Base-by-base conservation (phyloP, 1,284 basidiomycete species). In the Dichomitus squalens region DNA sequence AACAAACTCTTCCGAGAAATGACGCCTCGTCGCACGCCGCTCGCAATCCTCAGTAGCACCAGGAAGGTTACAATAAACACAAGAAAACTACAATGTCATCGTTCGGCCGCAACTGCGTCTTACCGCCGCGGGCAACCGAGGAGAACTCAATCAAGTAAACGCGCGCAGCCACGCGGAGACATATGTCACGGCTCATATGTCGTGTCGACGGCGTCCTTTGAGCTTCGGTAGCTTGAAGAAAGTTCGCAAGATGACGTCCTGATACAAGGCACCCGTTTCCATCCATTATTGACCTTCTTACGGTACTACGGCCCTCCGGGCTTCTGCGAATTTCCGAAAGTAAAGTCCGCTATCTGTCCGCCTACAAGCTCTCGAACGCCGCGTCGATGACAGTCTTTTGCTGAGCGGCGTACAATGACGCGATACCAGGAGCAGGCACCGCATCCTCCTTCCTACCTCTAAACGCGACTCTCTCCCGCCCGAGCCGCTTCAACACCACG, bases 391-490 rank as follows among this genome's bases (percentile, higher is more conserved):
- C 77, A 55, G 71, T 76, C 62, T 77, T 79, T 72, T 88, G 87
- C 70, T 95, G 88, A 14, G 61, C 73, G 58, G 77, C 78, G 73
- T 93, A 92, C 53, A 88, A 71, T 66, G 78, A 83, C 39, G 87
- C 87, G 56, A 88, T 83, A 0, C 91, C 93, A n/a, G 88, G 86
- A 7, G 86, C 93, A 34, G 91, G 88, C 9, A 94, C 77, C 6
- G 89, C 83, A 66, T 85, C 87, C 70, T 87, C 85, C 64, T 76
- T 81, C 66, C 93, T 76, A 2, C 93, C 92, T 11, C 78, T 73
- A 70, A 88, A 94, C 60, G 58, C 63, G 7, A 88, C 61, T 49
- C 70, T 60, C 11, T 20, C 21, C 31, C 50, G 41, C 20, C 52
- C 77, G 55, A 82, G 61, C 48, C 67, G 70, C 53, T 73, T 68